Conservation (phyloP, 2,329 filamentous ascomycete species). For the Myriosclerotinia scirpicola region DNA sequence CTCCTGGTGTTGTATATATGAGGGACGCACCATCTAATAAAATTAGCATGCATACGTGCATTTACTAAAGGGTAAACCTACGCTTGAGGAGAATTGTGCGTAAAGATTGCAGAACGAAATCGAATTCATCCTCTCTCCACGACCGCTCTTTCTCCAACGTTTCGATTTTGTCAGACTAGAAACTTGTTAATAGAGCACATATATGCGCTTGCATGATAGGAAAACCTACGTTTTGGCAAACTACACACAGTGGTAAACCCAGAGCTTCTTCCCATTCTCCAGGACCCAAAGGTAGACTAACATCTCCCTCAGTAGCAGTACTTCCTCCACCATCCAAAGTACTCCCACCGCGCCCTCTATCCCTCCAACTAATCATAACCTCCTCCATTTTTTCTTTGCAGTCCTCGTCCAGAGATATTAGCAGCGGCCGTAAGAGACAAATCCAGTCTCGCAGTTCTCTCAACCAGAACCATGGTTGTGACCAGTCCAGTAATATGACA, state of each 20-base stretch:
- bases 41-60: slow-evolving; percentile 23
- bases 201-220: neutral
- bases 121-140: slow-evolving; percentile 96
- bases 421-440: slow-evolving; percentile 73
- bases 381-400: slow-evolving; percentile 85
- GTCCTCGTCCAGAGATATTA: slow-evolving; percentile 70
- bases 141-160: slow-evolving; percentile 82
- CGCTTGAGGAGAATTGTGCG: slow-evolving; percentile 85
- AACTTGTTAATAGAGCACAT: slow-evolving; percentile 24
- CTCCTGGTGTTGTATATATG: slow-evolving; percentile 78
- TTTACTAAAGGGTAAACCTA: slow-evolving; percentile 46
- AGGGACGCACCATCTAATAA: slow-evolving; percentile 74
- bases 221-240: slow-evolving; percentile 82
- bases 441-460: slow-evolving; percentile 89
- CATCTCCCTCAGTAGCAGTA: slow-evolving; percentile 63
- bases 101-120: slow-evolving; percentile 90
- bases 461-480: slow-evolving; percentile 89
- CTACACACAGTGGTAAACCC: slow-evolving; percentile 83
- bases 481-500: slow-evolving; percentile 93
- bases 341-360: slow-evolving; percentile 66
- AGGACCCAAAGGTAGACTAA: slow-evolving; percentile 74
- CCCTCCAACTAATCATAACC: slow-evolving; percentile 76
- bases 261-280: slow-evolving; percentile 93
- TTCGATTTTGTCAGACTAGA: slow-evolving; percentile 55
- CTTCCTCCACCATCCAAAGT: slow-evolving; percentile 60